phyloP scores from a whole-genome alignment of 495 filamentous ascomycete species.

The Penicillium lagena region DNA sequence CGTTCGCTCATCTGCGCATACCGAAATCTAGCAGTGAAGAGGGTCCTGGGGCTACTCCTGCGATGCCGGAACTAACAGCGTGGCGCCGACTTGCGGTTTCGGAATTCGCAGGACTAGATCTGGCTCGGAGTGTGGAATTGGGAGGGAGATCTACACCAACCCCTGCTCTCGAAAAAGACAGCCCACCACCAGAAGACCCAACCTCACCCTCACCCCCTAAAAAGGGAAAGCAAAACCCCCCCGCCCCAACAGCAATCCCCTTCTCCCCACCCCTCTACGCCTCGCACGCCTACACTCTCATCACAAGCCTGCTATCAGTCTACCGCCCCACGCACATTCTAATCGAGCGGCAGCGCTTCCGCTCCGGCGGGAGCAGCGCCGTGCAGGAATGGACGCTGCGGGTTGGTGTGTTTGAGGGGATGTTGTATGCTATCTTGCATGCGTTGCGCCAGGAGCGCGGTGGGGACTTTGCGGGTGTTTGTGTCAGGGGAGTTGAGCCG shows the following conservation, averaged over 20 bases:
- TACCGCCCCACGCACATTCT: constrained; percentile 65
- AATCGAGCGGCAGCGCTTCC: constrained; percentile 87
- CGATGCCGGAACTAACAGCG: constrained; percentile 18
- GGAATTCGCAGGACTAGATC: constrained; percentile 10
- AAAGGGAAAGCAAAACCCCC: not conserved
- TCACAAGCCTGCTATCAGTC: constrained; percentile 41
- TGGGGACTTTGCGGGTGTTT: constrained; percentile 7
- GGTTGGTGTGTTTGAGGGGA: constrained; percentile 85
- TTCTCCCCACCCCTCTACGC: constrained; percentile 57
- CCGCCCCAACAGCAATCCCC: constrained; percentile 21
- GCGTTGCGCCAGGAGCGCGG: constrained; percentile 41
- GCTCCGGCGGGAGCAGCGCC: constrained; percentile 53
- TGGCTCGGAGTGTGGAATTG: not conserved
- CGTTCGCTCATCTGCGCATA: constrained; percentile 46
- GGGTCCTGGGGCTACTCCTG: not conserved
- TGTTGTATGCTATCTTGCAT: constrained; percentile 73
- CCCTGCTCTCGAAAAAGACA: not conserved
- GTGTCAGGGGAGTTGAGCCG: constrained; percentile 35
- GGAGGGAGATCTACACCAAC: no score
- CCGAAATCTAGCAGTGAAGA: not conserved
- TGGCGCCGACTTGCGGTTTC: constrained; percentile 31
- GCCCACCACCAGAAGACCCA: not conserved
- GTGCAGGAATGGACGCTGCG: constrained; percentile 87
- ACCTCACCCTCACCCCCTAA: not conserved
- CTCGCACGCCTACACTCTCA: constrained; percentile 52